Conservation (phyloP, 1,139 yeast species). For the Nakaseomyces delphensis region DNA sequence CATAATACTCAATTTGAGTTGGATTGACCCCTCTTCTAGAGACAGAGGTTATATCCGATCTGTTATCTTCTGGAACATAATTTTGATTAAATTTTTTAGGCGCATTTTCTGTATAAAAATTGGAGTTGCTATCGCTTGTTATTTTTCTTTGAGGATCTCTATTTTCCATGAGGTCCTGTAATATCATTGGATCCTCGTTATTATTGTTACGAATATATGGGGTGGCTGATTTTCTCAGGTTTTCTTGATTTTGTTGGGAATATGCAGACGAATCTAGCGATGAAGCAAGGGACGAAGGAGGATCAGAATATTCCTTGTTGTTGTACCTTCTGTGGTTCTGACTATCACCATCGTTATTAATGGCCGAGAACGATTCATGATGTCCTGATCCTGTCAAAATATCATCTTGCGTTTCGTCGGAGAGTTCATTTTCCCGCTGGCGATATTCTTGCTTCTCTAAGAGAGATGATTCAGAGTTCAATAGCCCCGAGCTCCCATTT, state of each 20-base stretch:
- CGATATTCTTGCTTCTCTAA: not conserved
- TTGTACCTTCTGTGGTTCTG: not conserved
- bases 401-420: slow-evolving; percentile 5
- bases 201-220: slow-evolving; percentile 2
- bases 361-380: slow-evolving; percentile 21
- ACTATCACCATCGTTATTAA: slow-evolving; percentile 14
- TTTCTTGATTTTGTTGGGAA: slow-evolving; percentile 6
- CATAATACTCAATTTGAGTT: slow-evolving; percentile 33
- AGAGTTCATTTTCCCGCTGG: not conserved
- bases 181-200: not conserved
- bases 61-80: slow-evolving; percentile 16
- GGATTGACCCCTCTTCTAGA: slow-evolving; percentile 75
- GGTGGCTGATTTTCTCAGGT: slow-evolving; percentile 3
- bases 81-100: slow-evolving; percentile 12
- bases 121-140: not conserved
- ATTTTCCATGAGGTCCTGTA: slow-evolving; percentile 12
- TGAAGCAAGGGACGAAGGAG: slow-evolving; percentile 5
- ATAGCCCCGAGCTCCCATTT: not conserved
- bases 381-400: not conserved
- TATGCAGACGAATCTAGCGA: slow-evolving; percentile 8
- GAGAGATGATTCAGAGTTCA: not conserved
- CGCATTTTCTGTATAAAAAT: not conserved
- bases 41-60: slow-evolving; percentile 68
- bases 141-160: slow-evolving; percentile 16
- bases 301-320: slow-evolving; percentile 1